Evolutionary conservation across 176 grass and related monocot species (phyloP).

Genomic region (Bromus sterilis): DNA sequence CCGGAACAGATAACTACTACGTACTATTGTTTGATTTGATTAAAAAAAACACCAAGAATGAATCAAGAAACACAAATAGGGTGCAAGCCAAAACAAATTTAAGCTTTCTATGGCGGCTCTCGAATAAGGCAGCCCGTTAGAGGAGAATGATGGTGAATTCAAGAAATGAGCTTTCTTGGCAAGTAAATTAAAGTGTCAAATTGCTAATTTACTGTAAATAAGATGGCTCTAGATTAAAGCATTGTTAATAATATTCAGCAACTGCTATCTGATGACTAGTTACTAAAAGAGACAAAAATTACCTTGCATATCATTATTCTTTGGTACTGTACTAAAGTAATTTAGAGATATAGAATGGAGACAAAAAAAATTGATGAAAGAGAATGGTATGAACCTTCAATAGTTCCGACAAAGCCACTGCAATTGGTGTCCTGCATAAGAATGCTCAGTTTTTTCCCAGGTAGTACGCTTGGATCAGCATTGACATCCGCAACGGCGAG

Average conservation of each 20-base stretch:
- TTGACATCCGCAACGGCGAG: constrained; percentile 72
- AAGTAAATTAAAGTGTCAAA: neutral
- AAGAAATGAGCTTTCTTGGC: neutral
- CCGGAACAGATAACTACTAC: no score
- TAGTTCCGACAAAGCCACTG: constrained; percentile 68
- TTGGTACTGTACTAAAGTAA: neutral
- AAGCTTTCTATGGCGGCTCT: neutral
- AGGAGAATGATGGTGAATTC: neutral
- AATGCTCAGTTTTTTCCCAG: constrained; percentile 43
- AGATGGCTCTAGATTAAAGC: no score
- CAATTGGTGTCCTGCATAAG: constrained; percentile 68
- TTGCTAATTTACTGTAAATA: no score
- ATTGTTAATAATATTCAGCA: neutral
- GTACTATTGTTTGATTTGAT: no score
- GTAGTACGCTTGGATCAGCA: constrained; percentile 37
- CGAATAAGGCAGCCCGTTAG: neutral
- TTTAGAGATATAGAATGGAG: neutral
- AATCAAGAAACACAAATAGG: neutral
- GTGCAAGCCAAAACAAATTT: neutral
- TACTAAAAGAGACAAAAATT: neutral
- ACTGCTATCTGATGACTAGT: neutral
- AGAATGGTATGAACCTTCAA: constrained; percentile 30
- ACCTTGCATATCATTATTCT: neutral
- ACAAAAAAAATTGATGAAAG: neutral
- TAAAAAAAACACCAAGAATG: no score